A percentile compares a stretch with the other conserved stretches of the same genome.
Conservation (phyloP, 768 basidiomycete species). For the Astraeus odoratus region DNA sequence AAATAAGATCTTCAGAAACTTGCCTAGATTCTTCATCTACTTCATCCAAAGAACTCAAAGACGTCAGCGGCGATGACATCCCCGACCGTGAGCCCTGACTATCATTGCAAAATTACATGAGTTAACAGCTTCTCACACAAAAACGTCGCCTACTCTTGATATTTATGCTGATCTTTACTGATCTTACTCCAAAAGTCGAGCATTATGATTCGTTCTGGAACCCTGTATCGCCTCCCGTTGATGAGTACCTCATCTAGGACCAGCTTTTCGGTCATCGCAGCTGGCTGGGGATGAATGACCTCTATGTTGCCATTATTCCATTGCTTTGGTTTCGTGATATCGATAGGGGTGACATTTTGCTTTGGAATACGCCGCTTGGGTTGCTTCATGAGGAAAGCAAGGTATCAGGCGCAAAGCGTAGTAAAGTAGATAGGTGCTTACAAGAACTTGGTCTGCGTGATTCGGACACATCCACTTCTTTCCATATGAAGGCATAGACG, state of each 20-base stretch:
- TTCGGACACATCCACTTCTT: constrained; percentile 99
- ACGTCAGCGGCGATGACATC: constrained; percentile 67
- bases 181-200: constrained; percentile 95
- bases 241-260: constrained; percentile 78
- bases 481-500: constrained; percentile 75
- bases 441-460: constrained; percentile 82
- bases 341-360: constrained; percentile 57
- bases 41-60: constrained; percentile 67
- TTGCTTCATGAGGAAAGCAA: constrained; percentile 39
- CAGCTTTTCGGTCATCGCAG: constrained; percentile 41
- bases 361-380: constrained; percentile 77
- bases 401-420: constrained; percentile 1
- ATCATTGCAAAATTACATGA: constrained; percentile 4
- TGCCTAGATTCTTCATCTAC: constrained; percentile 30
- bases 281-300: constrained; percentile 62
- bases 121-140: not conserved
- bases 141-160: constrained; percentile 33
- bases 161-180: constrained; percentile 35
- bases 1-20: constrained; percentile 23
- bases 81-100: constrained; percentile 35
- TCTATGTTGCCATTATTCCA: constrained; percentile 93
- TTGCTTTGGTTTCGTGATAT: constrained; percentile 64
- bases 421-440: constrained; percentile 34
- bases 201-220: constrained; percentile 86
- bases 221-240: constrained; percentile 83